These are phyloP conservation scores for Calycina herbarum DNA, from an alignment of 2,329 filamentous ascomycete genomes.

Conservation along the genomic window DNA sequence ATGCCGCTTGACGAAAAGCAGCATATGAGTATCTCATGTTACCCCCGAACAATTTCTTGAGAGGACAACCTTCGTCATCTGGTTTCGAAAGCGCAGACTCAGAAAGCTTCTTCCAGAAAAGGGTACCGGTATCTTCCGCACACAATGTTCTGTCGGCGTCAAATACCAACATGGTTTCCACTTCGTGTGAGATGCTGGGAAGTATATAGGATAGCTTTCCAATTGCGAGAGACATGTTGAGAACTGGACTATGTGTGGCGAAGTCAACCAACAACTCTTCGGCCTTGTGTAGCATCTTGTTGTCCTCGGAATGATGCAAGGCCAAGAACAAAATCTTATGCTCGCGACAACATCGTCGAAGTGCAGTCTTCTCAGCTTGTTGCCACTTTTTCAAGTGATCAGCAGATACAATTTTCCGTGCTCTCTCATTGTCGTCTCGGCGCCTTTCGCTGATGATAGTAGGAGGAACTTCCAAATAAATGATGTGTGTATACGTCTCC, in stretches of 20 bases:
- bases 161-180: slow-evolving; percentile 52
- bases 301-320: slow-evolving; percentile 4
- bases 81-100: not conserved
- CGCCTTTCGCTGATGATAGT: slow-evolving; percentile 42
- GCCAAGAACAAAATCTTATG: slow-evolving; percentile 41
- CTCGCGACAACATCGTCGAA: slow-evolving; percentile 46
- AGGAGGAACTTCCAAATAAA: slow-evolving; percentile 52
- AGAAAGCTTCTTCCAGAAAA: slow-evolving; percentile 49
- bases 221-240: slow-evolving; percentile 38
- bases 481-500: slow-evolving; percentile 53
- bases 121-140: slow-evolving; percentile 47
- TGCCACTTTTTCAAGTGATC: slow-evolving; percentile 48
- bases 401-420: slow-evolving; percentile 39
- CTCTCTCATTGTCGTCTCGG: slow-evolving; percentile 40
- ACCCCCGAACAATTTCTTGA: slow-evolving; percentile 50
- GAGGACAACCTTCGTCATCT: slow-evolving; percentile 26
- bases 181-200: not conserved
- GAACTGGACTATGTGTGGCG: slow-evolving; percentile 38
- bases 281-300: slow-evolving; percentile 24
- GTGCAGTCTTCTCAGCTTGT: slow-evolving; percentile 43
- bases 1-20: slow-evolving; percentile 54
- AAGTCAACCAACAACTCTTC: slow-evolving; percentile 42
- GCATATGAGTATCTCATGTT: slow-evolving; percentile 51
- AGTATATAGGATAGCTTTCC: no score
- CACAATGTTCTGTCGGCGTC: slow-evolving; percentile 60